Base-by-base conservation (phyloP, 2,329 filamentous ascomycete genomes). In the Exophiala phaeomuriformis region DNA sequence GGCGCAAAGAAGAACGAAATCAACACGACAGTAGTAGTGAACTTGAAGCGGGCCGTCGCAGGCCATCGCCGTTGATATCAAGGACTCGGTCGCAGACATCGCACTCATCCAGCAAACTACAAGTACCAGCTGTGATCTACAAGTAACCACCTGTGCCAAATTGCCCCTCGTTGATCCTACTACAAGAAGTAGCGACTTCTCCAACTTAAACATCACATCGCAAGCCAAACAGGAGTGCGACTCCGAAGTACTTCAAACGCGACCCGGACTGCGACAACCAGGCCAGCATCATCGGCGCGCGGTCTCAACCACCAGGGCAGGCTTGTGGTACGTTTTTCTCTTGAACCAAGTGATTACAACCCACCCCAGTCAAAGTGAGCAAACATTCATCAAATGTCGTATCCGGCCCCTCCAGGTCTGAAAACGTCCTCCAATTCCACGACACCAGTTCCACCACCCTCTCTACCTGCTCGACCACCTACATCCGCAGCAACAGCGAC, bases 321-420 rank as follows among this genome's bases (percentile, higher is more conserved):
- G 55, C 45, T 31, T 47, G 49, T 55, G 57, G 57, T 59, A 59
- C 57, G 57, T 59, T 39, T 44, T 31, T 42, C 19, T 19, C 19
- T 19, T 44, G 47, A 40, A 57, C 49, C 57, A 56, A 19, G 52
- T 50, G 51, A 53, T 45, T 37, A 29, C 48, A 37, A 33, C 61
- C 47, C 48, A 37, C 33, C 61, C 47, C 66, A 66, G 71, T 67
- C 65, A 19, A 2, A 19, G 19, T 19, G 19, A 19, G 19, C 67
- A 65, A 63, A 69, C 70, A 65, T 75, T 76, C 75, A 77, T 76
- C 75, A 19, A 19, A 91, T 91, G 88, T 85, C 86, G 73, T 88
- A 88, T 79, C 85, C 86, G 73, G 85, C 84, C 68, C 85, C 86
- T 85, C 85, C 88, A 88, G 86, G 86, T 79, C 74, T 81, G 58